Evolutionary conservation across 257 asterid species (phyloP).

Genomic region (Thymus quinquecostatus): DNA sequence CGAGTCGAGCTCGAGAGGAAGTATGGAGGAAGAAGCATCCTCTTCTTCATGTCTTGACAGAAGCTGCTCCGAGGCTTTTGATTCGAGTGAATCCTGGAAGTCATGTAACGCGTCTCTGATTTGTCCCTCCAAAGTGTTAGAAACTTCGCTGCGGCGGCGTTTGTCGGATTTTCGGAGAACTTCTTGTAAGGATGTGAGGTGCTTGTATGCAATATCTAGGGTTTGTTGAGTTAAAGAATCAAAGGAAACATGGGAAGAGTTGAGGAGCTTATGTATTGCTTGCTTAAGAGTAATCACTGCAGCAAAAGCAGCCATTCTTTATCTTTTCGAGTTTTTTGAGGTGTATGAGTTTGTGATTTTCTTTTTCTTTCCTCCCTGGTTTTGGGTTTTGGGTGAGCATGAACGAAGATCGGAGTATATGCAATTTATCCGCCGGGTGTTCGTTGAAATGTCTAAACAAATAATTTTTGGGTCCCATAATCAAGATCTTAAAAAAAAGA

Average conservation of each 20-base stretch:
- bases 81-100: constrained; percentile 12
- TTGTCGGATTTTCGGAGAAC: neutral
- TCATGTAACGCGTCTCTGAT: neutral
- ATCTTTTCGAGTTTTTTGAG: too few species aligned
- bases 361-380: too few species aligned
- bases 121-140: neutral
- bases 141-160: neutral
- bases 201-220: neutral
- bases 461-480: too few species aligned
- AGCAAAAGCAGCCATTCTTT: neutral
- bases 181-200: neutral
- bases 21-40: neutral
- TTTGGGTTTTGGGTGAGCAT: too few species aligned
- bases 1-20: neutral
- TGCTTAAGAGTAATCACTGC: constrained; percentile 13
- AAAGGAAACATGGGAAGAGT: neutral
- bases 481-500: too few species aligned
- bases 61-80: neutral
- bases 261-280: neutral
- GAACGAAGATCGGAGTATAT: too few species aligned
- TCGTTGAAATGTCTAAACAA: too few species aligned
- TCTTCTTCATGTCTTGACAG: neutral
- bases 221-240: neutral
- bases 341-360: too few species aligned
- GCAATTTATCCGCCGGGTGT: too few species aligned